These are phyloP conservation scores for Collybia mongolica DNA, from an alignment of 768 basidiomycete genomes.

Conservation along the genomic window DNA sequence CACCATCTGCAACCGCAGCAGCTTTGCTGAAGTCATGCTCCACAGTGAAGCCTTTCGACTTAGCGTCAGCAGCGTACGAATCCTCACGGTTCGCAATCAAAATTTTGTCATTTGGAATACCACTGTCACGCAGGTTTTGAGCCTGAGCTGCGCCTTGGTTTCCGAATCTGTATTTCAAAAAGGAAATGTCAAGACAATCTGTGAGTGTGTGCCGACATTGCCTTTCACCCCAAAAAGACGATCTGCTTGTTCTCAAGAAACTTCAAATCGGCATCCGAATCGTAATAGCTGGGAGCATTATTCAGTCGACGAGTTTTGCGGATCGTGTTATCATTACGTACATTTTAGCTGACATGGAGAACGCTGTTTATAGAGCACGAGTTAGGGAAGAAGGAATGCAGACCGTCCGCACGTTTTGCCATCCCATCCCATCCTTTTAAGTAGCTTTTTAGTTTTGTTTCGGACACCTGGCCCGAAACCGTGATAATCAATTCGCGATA, in stretches of 20 bases:
- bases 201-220: background rate
- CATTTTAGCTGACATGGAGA: slow-evolving; percentile 53
- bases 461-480: too few relatives aligned
- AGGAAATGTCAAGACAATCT: background rate
- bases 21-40: slow-evolving; percentile 58
- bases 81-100: slow-evolving; percentile 58
- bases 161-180: slow-evolving; percentile 44
- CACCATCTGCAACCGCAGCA: slow-evolving; percentile 54
- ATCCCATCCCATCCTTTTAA: background rate
- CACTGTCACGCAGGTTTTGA: slow-evolving; percentile 63
- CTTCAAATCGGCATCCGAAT: slow-evolving; percentile 55
- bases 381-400: background rate
- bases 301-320: background rate
- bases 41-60: slow-evolving; percentile 53
- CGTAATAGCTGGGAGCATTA: slow-evolving; percentile 46
- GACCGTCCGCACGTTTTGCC: background rate
- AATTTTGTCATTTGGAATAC: slow-evolving; percentile 60
- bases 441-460: background rate
- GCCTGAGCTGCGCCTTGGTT: slow-evolving; percentile 69
- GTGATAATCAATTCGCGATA: too few relatives aligned
- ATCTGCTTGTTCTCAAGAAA: slow-evolving; percentile 48
- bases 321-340: slow-evolving; percentile 22
- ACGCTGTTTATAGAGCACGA: background rate
- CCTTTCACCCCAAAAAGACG: slow-evolving; percentile 55
- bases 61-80: slow-evolving; percentile 56